Conservation (phyloP, 345 rosid species). For the Psidium friedrichsthalianum region DNA sequence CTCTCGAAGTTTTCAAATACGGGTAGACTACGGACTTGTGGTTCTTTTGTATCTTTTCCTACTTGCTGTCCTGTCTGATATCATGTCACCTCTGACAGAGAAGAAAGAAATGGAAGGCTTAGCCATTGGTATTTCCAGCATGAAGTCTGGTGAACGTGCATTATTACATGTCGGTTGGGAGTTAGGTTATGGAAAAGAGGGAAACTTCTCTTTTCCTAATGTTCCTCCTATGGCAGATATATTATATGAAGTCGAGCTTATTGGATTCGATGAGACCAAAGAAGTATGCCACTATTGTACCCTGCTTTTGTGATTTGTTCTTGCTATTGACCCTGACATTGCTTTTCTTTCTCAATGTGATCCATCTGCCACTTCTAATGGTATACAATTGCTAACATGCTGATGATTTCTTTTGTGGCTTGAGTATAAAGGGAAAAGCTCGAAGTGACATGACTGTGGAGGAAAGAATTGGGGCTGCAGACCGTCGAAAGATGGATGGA, state of each 20-base stretch:
- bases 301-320: neutral
- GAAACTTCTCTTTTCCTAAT: conserved; percentile 91
- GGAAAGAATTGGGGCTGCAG: conserved; percentile 92
- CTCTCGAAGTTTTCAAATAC: neutral
- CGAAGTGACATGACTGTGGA: conserved; percentile 97
- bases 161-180: conserved; percentile 81
- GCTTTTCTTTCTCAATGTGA: neutral
- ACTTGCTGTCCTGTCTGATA: neutral
- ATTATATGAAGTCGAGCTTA: conserved; percentile 80
- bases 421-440: conserved; percentile 58
- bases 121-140: conserved; percentile 73
- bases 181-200: conserved; percentile 88
- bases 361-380: neutral
- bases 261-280: conserved; percentile 92
- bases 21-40: neutral
- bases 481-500: conserved; percentile 90
- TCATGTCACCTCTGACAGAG: conserved; percentile 32
- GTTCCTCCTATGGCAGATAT: conserved; percentile 91
- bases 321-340: neutral
- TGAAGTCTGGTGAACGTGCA: conserved; percentile 90
- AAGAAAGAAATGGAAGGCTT: conserved; percentile 86
- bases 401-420: neutral
- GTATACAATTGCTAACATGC: neutral
- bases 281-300: conserved; percentile 47
- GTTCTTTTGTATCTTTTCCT: neutral